Evolutionary conservation across 768 basidiomycete genomes (phyloP).

Genomic region (Tylopilus vinaceipallidus): DNA sequence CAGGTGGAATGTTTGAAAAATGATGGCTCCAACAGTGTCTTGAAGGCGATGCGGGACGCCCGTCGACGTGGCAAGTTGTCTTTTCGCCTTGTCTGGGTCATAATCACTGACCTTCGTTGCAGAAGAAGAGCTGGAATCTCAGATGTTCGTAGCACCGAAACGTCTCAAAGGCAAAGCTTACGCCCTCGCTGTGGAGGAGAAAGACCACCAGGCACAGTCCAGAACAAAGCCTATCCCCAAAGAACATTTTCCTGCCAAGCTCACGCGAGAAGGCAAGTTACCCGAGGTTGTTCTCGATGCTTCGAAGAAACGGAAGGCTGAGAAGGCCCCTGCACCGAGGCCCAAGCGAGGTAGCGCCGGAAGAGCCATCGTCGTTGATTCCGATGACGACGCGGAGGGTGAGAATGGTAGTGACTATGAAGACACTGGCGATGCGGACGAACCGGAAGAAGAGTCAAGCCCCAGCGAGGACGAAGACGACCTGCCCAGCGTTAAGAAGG

Average conservation of each 20-base stretch:
- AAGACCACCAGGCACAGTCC: slow-evolving; percentile 21
- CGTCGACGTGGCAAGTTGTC: slow-evolving; percentile 53
- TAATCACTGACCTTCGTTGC: slow-evolving; percentile 11
- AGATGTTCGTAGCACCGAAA: slow-evolving; percentile 49
- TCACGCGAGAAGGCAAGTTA: slow-evolving; percentile 38
- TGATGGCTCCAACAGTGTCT: slow-evolving; percentile 60
- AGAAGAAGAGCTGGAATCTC: slow-evolving; percentile 54
- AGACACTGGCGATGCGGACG: slow-evolving; percentile 35
- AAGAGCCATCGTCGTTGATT: slow-evolving; percentile 43
- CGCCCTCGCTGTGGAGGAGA: slow-evolving; percentile 52
- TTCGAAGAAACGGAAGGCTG: slow-evolving; percentile 19
- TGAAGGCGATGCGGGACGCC: slow-evolving; percentile 61
- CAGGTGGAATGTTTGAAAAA: slow-evolving; percentile 71
- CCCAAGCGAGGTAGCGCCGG: slow-evolving; percentile 36
- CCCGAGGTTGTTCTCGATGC: slow-evolving; percentile 59
- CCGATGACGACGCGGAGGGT: slow-evolving; percentile 49
- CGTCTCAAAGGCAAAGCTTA: slow-evolving; percentile 76
- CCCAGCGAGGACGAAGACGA: slow-evolving; percentile 27
- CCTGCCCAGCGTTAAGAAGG: slow-evolving; percentile 18
- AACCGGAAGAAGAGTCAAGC: slow-evolving; percentile 32
- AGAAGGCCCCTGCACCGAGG: slow-evolving; percentile 32
- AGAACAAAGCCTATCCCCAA: slow-evolving; percentile 18
- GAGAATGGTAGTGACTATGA: slow-evolving; percentile 31
- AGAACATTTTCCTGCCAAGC: slow-evolving; percentile 28
- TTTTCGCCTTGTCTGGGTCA: background rate